Evolutionary conservation across 345 rosid genomes (phyloP), one percentile per base, ranked within the genome.

Genomic region (Lumnitzera racemosa): DNA sequence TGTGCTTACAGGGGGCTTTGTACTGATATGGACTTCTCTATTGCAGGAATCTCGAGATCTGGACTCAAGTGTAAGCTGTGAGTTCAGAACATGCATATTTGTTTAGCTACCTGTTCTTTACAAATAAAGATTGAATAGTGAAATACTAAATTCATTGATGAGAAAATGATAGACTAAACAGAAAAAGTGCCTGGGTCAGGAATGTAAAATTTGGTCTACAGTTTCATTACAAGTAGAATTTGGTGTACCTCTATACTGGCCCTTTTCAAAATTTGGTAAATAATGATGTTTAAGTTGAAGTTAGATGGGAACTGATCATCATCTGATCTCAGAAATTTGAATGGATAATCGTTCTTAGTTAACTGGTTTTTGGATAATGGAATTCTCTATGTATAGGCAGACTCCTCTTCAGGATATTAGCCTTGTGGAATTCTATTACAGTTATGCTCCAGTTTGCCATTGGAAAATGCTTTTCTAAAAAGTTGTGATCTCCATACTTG

Each of bases 11-110:
- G 3, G 17, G 55, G 24, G 17, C 56, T 17, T 17, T 53, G 27
- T 23, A 12, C 24, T 47, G 49, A 14, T n/a, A 23, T 24, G 29
- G 63, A 49, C 24, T 14, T 8, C 16, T 60, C 23, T 50, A 49
- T 29, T 50, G 63, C 46, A 60, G 63, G 29, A 24, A 25, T 49
- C 63, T 60, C 54, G 51, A 60, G 63, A 48, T 48, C 55, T 15
- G 31, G 29, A 49, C 46, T 49, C 63, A 50, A 60, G 47, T 24
- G 10, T 10, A 17, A 60, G 63, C 31, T 15, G 55, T 49, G 53
- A 24, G 51, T 51, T 47, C 53, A 12, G n/a, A 24, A 50, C n/a
- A 16, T 46, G 46, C 3, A 31, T 31, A 47, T 46, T n/a, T 13
- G 25, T 48, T 16, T 16, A 56, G 41, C 49, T 41, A 31, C 9